A percentile compares a stretch with the other conserved stretches of the same genome.
Evolutionary conservation across 164 flowering plant genomes (phyloP).

Genomic region (Kingdonia uniflora): DNA sequence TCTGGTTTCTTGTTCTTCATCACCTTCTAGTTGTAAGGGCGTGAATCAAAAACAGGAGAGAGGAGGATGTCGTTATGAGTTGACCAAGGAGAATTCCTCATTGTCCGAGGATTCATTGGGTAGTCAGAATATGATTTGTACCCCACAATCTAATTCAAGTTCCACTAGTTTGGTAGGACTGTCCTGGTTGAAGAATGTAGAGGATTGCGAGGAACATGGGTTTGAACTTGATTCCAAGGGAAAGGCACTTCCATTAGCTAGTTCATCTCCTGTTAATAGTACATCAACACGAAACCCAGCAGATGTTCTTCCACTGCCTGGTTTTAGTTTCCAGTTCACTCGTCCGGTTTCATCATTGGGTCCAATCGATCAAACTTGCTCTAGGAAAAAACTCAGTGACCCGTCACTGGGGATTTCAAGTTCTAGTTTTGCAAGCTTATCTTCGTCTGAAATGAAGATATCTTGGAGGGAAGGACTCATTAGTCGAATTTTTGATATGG

Average conservation of each 20-base stretch:
- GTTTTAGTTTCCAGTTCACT: constrained; percentile 37
- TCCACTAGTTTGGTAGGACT: constrained; percentile 15
- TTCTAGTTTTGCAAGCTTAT: constrained; percentile 22
- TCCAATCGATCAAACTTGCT: constrained; percentile 20
- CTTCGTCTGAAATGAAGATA: constrained; percentile 40
- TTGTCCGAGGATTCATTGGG: constrained; percentile 33
- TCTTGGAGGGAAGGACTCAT: constrained; percentile 78
- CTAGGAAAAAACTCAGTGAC: constrained; percentile 22
- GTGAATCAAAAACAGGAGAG: constrained; percentile 21
- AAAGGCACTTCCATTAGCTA: constrained; percentile 19
- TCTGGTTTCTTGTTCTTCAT: constrained; percentile 8
- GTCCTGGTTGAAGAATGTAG: constrained; percentile 16
- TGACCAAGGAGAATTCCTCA: constrained; percentile 26
- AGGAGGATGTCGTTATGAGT: constrained; percentile 7
- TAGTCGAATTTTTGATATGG: constrained; percentile 54
- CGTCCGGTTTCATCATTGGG: constrained; percentile 18
- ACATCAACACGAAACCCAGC: constrained; percentile 21
- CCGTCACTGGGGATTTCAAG: constrained; percentile 21
- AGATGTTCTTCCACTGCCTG: constrained; percentile 19
- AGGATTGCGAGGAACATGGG: constrained; percentile 8
- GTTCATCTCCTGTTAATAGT: constrained; percentile 25
- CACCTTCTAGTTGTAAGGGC: constrained; percentile 1
- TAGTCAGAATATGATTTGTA: constrained; percentile 53
- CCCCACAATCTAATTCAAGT: constrained; percentile 59
- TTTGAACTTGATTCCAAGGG: constrained; percentile 25